Evolutionary conservation across 2,329 filamentous ascomycete species (phyloP).

Genomic region (Dryadomyces quercus-mongolicae): DNA sequence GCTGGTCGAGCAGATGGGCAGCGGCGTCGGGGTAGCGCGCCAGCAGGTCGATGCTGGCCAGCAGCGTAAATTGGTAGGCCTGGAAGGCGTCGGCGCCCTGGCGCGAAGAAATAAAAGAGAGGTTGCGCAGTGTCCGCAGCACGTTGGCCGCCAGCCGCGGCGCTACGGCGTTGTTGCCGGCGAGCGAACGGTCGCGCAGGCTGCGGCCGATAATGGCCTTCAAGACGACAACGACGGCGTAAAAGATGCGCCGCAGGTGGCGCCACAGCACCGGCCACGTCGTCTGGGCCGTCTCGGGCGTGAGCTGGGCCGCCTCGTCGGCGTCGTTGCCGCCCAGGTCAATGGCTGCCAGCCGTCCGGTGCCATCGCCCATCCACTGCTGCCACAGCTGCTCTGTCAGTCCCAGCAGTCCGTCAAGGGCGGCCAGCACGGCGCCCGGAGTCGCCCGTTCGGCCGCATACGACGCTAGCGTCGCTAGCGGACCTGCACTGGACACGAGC

Average conservation of each 20-base stretch:
- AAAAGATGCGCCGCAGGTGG: conserved; percentile 62
- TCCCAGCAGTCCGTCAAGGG: conserved; percentile 48
- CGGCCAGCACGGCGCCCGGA: conserved; percentile 13
- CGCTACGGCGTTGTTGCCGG: conserved; percentile 20
- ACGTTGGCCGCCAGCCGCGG: conserved; percentile 58
- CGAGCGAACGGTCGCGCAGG: conserved; percentile 36
- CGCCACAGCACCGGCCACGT: conserved; percentile 66
- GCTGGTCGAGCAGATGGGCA: conserved; percentile 53
- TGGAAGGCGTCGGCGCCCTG: conserved; percentile 65
- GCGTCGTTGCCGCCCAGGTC: conserved; percentile 35
- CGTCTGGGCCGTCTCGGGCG: conserved; percentile 49
- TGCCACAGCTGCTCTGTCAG: conserved; percentile 56
- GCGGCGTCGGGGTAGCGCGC: conserved; percentile 55
- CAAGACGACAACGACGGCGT: conserved; percentile 62
- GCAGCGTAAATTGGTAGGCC: conserved; percentile 72
- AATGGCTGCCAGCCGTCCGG: conserved; percentile 54
- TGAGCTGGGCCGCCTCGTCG: conserved; percentile 45
- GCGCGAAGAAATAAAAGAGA: conserved; percentile 72
- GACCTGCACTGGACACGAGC: conserved; percentile 54
- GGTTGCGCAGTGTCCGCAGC: conserved; percentile 60
- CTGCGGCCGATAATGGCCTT: conserved; percentile 59
- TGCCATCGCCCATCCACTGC: conserved; percentile 53
- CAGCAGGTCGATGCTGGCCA: conserved; percentile 72
- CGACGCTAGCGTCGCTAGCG: conserved; percentile 51
- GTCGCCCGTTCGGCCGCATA: conserved; percentile 44